Evolutionary conservation across 2,329 filamentous ascomycete genomes (phyloP).

Genomic region (Trichothecium roseum): DNA sequence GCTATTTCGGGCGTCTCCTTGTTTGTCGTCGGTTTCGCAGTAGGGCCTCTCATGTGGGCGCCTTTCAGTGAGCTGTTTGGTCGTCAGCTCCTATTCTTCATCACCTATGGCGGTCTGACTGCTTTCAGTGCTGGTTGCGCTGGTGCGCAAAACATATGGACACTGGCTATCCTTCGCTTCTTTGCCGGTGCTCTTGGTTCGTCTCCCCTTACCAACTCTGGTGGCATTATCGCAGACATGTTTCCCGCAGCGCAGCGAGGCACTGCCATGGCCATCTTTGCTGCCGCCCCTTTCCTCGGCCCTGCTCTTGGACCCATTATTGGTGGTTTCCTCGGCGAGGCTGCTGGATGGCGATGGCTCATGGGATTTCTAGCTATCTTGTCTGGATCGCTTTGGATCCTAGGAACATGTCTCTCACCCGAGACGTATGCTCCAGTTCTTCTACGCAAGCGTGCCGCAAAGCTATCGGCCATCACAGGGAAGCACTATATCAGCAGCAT

Average conservation of each 20-base stretch:
- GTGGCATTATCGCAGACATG: slow-evolving; percentile 47
- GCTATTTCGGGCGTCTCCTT: slow-evolving; percentile 58
- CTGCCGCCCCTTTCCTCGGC: slow-evolving; percentile 53
- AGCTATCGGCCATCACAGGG: slow-evolving; percentile 34
- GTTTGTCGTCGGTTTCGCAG: slow-evolving; percentile 43
- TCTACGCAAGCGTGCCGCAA: slow-evolving; percentile 32
- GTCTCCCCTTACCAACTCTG: slow-evolving; percentile 43
- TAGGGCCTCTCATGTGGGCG: slow-evolving; percentile 12
- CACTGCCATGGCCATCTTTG: slow-evolving; percentile 44
- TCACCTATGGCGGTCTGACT: slow-evolving; percentile 44
- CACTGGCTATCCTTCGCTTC: slow-evolving; percentile 50
- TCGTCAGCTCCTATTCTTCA: slow-evolving; percentile 46
- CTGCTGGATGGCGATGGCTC: slow-evolving; percentile 50
- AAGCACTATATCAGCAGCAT: slow-evolving; percentile 39
- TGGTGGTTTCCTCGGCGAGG: slow-evolving; percentile 46
- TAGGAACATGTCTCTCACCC: slow-evolving; percentile 31
- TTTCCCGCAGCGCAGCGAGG: slow-evolving; percentile 38
- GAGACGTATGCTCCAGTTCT: slow-evolving; percentile 45
- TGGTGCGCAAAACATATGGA: slow-evolving; percentile 41
- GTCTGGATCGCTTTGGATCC: slow-evolving; percentile 39
- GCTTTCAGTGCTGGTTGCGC: slow-evolving; percentile 51
- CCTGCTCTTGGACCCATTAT: slow-evolving; percentile 52
- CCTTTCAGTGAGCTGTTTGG: slow-evolving; percentile 44
- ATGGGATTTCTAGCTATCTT: slow-evolving; percentile 46
- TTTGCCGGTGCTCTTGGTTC: slow-evolving; percentile 46